A percentile compares a stretch with the other conserved stretches of the same genome.
Evolutionary conservation across 2,329 filamentous ascomycete genomes (phyloP).

Genomic region (Pseudogymnoascus sp.): DNA sequence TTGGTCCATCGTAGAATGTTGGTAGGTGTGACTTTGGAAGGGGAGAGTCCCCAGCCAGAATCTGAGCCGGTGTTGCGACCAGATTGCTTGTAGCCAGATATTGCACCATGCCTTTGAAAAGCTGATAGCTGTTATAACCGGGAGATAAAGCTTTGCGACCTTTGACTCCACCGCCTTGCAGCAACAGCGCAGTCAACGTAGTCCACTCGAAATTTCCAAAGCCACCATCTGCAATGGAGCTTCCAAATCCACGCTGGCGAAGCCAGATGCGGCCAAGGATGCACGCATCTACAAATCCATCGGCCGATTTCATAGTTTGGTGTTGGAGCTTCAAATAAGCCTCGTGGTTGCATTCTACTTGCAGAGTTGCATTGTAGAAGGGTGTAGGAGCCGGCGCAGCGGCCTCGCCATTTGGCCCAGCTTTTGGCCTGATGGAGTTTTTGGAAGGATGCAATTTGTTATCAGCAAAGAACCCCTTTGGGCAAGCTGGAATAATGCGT

Average conservation of each 20-base stretch:
- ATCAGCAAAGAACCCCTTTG: conserved; percentile 59
- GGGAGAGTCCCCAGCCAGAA: conserved; percentile 36
- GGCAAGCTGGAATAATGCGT: conserved; percentile 67
- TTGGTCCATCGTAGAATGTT: conserved; percentile 66
- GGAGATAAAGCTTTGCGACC: conserved; percentile 65
- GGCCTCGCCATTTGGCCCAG: conserved; percentile 35
- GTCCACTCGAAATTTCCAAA: conserved; percentile 94
- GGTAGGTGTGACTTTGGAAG: conserved; percentile 45
- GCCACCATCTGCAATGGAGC: conserved; percentile 63
- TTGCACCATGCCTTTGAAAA: conserved; percentile 92
- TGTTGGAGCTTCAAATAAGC: conserved; percentile 70
- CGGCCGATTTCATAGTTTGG: conserved; percentile 49
- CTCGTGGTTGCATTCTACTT: conserved; percentile 66
- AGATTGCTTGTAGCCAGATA: conserved; percentile 71
- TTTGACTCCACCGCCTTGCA: conserved; percentile 67
- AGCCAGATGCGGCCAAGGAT: conserved; percentile 84
- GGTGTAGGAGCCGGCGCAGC: conserved; percentile 49
- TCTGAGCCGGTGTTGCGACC: conserved; percentile 52
- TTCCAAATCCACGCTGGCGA: conserved; percentile 72
- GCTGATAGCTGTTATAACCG: conserved; percentile 80
- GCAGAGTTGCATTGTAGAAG: conserved; percentile 82
- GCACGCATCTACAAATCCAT: conserved; percentile 67
- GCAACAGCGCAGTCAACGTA: conserved; percentile 66
- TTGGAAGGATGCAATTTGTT: conserved; percentile 62
- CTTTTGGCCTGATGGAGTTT: conserved; percentile 58